Percentiles rank a stretch among this genome's conserved stretches.
These are phyloP conservation scores for Fusarium illudens DNA, from an alignment of 2,329 filamentous ascomycete genomes.

Conservation along the genomic window DNA sequence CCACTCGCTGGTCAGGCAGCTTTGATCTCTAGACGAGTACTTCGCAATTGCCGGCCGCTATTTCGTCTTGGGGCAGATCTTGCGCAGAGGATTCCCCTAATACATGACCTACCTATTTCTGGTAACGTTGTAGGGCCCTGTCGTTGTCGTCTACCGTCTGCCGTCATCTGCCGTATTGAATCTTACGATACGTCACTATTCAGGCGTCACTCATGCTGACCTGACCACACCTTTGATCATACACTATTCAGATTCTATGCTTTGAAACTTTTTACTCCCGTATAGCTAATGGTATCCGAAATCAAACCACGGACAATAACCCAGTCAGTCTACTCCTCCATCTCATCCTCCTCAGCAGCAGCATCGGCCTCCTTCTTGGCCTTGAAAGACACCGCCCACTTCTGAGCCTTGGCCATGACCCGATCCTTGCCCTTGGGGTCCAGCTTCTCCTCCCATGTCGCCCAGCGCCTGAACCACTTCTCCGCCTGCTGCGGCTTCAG, in stretches of 20 bases:
- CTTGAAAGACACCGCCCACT: constrained; percentile 69
- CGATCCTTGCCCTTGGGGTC: constrained; percentile 73
- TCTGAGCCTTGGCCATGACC: constrained; percentile 75
- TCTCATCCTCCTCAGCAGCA: constrained; percentile 48
- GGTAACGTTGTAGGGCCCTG: not conserved
- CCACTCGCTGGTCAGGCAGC: not conserved
- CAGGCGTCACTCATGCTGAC: not conserved
- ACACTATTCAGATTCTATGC: constrained; percentile 18
- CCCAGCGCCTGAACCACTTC: constrained; percentile 92
- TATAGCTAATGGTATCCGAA: constrained; percentile 39
- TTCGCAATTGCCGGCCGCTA: not conserved
- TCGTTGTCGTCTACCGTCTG: no score
- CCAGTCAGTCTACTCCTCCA: constrained; percentile 45
- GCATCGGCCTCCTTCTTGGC: constrained; percentile 53
- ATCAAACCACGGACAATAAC: constrained; percentile 20
- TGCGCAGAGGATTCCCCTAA: not conserved
- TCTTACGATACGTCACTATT: not conserved
- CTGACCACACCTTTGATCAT: not conserved
- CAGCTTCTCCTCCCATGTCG: constrained; percentile 81
- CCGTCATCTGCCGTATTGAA: not conserved
- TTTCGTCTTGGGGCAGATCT: not conserved
- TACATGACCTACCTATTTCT: not conserved
- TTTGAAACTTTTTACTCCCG: constrained; percentile 36
- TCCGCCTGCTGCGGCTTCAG: constrained; percentile 85
- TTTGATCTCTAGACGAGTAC: not conserved